A percentile compares a stretch with the other conserved stretches of the same genome.
Evolutionary conservation across 768 basidiomycete genomes (phyloP).

Genomic region (Rhodocollybia butyracea): DNA sequence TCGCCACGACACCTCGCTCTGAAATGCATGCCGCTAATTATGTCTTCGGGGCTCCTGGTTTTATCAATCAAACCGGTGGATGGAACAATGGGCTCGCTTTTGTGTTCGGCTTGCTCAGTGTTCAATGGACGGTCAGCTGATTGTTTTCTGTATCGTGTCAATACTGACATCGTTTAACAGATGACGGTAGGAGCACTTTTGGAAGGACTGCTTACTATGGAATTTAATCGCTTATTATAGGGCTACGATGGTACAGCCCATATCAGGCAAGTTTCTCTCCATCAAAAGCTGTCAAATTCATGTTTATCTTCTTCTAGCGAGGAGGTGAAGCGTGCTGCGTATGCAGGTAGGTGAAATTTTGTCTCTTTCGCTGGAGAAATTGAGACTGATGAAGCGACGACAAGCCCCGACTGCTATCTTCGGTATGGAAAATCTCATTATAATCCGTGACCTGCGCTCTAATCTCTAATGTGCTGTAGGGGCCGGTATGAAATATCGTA

Average conservation of each 20-base stretch:
- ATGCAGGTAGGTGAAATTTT: slow-evolving; percentile 49
- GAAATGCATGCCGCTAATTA: slow-evolving; percentile 82
- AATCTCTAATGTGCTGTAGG: too few species aligned
- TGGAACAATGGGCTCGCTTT: slow-evolving; percentile 80
- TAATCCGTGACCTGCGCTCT: too few species aligned
- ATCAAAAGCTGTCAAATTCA: neutral
- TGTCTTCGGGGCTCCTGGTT: slow-evolving; percentile 73
- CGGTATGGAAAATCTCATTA: too few species aligned
- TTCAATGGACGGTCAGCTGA: slow-evolving; percentile 76
- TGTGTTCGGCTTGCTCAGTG: slow-evolving; percentile 79
- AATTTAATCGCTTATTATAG: slow-evolving; percentile 26
- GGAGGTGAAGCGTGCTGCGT: slow-evolving; percentile 77
- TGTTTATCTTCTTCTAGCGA: slow-evolving; percentile 41
- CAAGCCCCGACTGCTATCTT: slow-evolving; percentile 60
- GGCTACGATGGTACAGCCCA: slow-evolving; percentile 82
- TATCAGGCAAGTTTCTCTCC: slow-evolving; percentile 56
- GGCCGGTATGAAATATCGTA: slow-evolving; percentile 37
- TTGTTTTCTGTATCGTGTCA: slow-evolving; percentile 7
- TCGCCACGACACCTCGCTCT: slow-evolving; percentile 65
- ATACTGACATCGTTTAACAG: slow-evolving; percentile 22
- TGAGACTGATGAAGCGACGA: slow-evolving; percentile 9
- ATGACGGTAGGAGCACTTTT: slow-evolving; percentile 47
- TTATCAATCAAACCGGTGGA: slow-evolving; percentile 78
- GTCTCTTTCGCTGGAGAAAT: slow-evolving; percentile 12
- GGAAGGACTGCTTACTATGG: too few species aligned